phyloP scores from a whole-genome alignment of 2,329 filamentous ascomycete genomes.

The Trichoderma semiorbis region DNA sequence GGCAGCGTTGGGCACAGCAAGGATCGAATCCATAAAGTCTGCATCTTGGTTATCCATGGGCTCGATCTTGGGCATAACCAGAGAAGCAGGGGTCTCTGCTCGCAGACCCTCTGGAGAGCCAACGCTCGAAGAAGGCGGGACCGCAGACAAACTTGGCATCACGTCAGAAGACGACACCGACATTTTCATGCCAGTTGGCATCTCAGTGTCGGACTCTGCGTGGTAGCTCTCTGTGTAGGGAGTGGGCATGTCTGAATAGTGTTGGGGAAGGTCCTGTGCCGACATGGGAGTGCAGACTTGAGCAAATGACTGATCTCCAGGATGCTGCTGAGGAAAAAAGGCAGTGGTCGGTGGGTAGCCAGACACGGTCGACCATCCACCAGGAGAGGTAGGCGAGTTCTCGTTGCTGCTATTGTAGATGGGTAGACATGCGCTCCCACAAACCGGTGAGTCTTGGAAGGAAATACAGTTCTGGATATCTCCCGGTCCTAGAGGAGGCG shows the following conservation, averaged over 20 bases:
- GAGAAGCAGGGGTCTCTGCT: slow-evolving; percentile 20
- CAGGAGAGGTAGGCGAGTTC: slow-evolving; percentile 32
- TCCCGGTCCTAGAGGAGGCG: slow-evolving; percentile 36
- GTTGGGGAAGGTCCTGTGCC: slow-evolving; percentile 21
- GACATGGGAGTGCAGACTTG: slow-evolving; percentile 28
- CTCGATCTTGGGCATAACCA: slow-evolving; percentile 17
- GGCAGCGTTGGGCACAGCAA: not conserved
- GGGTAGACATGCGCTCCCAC: slow-evolving; percentile 23
- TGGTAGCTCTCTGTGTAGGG: slow-evolving; percentile 21
- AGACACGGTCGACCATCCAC: slow-evolving; percentile 33
- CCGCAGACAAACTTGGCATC: slow-evolving; percentile 18
- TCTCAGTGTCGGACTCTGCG: slow-evolving; percentile 22
- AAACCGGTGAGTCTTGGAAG: slow-evolving; percentile 33
- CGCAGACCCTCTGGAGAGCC: slow-evolving; percentile 23
- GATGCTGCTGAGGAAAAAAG: slow-evolving; percentile 21
- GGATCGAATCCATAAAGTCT: not conserved
- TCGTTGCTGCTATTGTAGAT: slow-evolving; percentile 24
- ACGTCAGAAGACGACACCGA: slow-evolving; percentile 17
- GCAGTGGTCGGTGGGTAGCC: slow-evolving; percentile 23
- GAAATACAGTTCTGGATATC: slow-evolving; percentile 37
- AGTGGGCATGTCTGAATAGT: slow-evolving; percentile 22
- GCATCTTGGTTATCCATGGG: not conserved
- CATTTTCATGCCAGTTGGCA: slow-evolving; percentile 20
- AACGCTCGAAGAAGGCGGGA: slow-evolving; percentile 18
- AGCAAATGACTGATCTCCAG: slow-evolving; percentile 20